Evolutionary conservation across 1,284 basidiomycete species (phyloP).

Genomic region (Schizophyllum commune): DNA sequence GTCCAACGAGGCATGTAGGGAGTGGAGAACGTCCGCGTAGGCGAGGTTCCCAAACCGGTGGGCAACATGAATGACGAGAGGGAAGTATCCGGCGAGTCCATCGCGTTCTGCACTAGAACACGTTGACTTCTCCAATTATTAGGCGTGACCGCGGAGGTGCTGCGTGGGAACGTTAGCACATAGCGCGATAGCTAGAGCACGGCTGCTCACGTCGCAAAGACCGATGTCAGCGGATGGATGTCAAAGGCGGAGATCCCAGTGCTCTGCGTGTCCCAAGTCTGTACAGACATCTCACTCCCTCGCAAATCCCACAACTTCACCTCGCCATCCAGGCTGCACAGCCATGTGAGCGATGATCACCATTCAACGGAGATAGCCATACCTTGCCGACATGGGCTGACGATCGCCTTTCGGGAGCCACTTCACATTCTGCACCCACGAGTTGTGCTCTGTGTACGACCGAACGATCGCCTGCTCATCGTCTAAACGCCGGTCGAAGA

Average conservation of each 20-base stretch:
- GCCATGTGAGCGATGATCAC: conserved; percentile 1
- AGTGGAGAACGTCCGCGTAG: conserved; percentile 45
- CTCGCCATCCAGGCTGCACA: conserved; percentile 76
- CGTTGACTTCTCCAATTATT: conserved; percentile 59
- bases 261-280: conserved; percentile 62
- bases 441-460: conserved; percentile 76
- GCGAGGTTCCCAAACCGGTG: conserved; percentile 46
- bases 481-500: conserved; percentile 88
- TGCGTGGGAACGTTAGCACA: conserved; percentile 20
- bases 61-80: conserved; percentile 45
- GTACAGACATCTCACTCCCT: conserved; percentile 50
- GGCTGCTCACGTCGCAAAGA: conserved; percentile 75
- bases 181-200: not conserved
- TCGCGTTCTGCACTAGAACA: conserved; percentile 49
- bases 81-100: conserved; percentile 21
- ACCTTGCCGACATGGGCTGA: conserved; percentile 90
- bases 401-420: conserved; percentile 71
- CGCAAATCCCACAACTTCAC: conserved; percentile 93
- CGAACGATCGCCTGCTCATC: conserved; percentile 77
- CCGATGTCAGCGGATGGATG: conserved; percentile 78
- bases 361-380: conserved; percentile 14
- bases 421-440: conserved; percentile 90
- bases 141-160: conserved; percentile 54
- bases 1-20: conserved; percentile 55
- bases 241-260: conserved; percentile 81